Evolutionary conservation across 148 eudicot genomes (phyloP).

Genomic region (Camellia lanceoleosa): DNA sequence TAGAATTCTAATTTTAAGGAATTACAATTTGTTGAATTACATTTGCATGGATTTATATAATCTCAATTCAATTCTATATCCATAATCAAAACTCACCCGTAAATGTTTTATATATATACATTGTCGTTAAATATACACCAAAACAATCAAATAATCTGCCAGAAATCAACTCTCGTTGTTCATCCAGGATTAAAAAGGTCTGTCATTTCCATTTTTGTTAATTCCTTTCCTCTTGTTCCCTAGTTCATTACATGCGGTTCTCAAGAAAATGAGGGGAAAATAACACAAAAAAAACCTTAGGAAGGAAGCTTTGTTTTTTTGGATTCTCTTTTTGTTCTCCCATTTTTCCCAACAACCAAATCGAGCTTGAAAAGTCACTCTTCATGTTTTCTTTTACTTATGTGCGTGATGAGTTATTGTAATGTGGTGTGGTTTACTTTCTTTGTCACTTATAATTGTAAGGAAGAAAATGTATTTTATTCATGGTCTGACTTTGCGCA

Average conservation of each 20-base stretch:
- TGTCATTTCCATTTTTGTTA: neutral
- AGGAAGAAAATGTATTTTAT: neutral
- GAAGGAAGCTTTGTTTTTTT: neutral
- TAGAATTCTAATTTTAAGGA: no score
- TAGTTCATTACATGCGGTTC: neutral
- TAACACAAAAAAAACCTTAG: neutral
- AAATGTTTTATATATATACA: no score
- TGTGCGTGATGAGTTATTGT: conserved; percentile 2
- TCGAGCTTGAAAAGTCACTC: neutral
- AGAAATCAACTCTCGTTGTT: neutral
- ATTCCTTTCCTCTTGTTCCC: neutral
- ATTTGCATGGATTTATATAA: no score
- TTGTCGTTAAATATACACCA: no score
- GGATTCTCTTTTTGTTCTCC: neutral
- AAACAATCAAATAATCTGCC: neutral
- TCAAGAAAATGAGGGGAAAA: neutral
- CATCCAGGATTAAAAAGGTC: no score
- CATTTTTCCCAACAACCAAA: neutral
- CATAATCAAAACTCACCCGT: no score
- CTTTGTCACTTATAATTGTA: neutral
- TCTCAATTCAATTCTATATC: no score
- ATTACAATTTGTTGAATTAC: no score
- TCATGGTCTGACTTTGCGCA: neutral
- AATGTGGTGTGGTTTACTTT: neutral
- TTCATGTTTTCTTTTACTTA: no score